phyloP scores from a whole-genome alignment of 495 filamentous ascomycete species.

The Penicillium riverlandense region DNA sequence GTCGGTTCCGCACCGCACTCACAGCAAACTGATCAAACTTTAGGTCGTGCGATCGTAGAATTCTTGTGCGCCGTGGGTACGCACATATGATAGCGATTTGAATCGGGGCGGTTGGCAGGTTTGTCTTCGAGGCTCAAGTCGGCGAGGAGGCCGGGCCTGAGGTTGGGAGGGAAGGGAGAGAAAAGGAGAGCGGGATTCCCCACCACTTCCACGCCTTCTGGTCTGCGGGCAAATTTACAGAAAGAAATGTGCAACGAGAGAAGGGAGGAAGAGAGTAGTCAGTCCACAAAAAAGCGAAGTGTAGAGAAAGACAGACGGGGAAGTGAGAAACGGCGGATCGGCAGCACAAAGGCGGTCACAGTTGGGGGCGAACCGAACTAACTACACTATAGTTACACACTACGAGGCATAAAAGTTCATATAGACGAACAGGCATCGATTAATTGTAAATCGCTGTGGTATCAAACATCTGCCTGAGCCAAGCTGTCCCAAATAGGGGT shows the following conservation, averaged over 20 bases:
- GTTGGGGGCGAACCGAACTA: neutral
- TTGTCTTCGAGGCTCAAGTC: too few species aligned
- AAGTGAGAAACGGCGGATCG: conserved; percentile 11
- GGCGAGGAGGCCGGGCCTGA: too few species aligned
- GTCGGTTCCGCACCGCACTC: neutral
- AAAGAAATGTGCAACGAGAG: too few species aligned
- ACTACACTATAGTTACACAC: neutral
- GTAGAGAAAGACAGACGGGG: conserved; percentile 9
- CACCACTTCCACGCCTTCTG: conserved; percentile 4
- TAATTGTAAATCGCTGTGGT: conserved; percentile 1
- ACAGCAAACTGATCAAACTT: neutral
- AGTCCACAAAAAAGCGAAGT: neutral
- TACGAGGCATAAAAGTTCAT: neutral
- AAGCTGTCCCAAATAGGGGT: neutral
- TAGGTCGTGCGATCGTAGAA: too few species aligned
- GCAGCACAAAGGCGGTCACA: conserved; percentile 11
- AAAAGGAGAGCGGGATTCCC: conserved; percentile 4
- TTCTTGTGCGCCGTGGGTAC: too few species aligned
- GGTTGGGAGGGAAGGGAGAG: too few species aligned
- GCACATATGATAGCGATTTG: too few species aligned
- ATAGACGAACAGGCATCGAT: neutral
- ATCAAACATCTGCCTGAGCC: conserved; percentile 9
- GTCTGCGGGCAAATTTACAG: neutral
- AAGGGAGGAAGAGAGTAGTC: too few species aligned
- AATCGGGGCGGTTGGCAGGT: too few species aligned